Evolutionary conservation across 73 alveolate species (phyloP).

Genomic region (Tetrahymena malaccensis): DNA sequence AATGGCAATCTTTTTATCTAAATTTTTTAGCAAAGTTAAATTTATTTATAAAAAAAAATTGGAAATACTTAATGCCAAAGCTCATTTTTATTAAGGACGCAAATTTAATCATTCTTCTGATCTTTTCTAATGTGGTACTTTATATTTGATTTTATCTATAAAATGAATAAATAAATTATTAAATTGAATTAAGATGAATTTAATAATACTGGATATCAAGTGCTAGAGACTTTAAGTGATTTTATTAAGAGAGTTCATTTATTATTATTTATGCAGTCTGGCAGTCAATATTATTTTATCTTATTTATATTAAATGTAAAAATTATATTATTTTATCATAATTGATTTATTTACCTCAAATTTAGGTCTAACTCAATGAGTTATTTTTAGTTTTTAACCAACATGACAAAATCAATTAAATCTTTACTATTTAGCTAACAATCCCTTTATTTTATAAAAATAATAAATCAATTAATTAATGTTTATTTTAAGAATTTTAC

Average conservation of each 20-base stretch:
- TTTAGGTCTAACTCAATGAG: neutral
- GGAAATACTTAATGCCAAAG: neutral
- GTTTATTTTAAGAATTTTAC: neutral
- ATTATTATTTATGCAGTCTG: neutral
- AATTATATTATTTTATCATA: neutral
- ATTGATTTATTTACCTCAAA: neutral
- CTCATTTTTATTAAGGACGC: neutral
- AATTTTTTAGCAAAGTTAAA: neutral
- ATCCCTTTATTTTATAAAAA: neutral
- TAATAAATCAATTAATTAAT: neutral
- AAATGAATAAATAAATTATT: neutral
- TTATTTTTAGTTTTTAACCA: neutral
- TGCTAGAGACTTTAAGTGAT: neutral
- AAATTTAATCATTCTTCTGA: neutral
- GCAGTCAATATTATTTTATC: neutral
- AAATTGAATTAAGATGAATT: neutral
- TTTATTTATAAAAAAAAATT: too few species aligned
- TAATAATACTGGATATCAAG: neutral
- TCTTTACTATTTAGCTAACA: neutral
- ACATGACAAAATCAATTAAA: neutral
- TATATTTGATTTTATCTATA: neutral
- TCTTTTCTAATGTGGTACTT: neutral
- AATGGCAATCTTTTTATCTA: neutral
- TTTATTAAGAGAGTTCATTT: neutral
- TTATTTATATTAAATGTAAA: too few species aligned